phyloP scores from a whole-genome alignment of 768 basidiomycete genomes.

The Tricholoma saponaceum region DNA sequence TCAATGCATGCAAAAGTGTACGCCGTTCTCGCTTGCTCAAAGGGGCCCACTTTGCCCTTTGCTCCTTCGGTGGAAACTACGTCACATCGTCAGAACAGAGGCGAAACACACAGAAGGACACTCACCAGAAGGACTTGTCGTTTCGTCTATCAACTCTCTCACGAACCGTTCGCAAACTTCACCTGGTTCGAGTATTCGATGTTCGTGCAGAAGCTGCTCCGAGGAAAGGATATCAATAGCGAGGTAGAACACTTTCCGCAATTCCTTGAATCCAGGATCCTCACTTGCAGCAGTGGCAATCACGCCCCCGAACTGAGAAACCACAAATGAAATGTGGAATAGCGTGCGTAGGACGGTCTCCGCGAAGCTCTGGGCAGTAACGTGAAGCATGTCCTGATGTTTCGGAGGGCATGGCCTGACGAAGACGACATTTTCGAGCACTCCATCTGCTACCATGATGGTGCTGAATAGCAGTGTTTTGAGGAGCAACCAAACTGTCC shows the following conservation, averaged over 20 bases:
- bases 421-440: constrained; percentile 53
- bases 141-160: constrained; percentile 13
- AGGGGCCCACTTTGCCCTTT: not conserved
- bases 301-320: constrained; percentile 77
- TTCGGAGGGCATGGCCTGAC: constrained; percentile 34
- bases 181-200: constrained; percentile 23
- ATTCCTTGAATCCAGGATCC: constrained; percentile 59
- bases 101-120: not conserved
- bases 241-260: constrained; percentile 72
- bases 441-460: constrained; percentile 64
- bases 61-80: constrained; percentile 1
- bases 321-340: constrained; percentile 68
- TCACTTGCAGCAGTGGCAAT: constrained; percentile 38
- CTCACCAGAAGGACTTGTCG: constrained; percentile 10
- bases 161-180: constrained; percentile 27
- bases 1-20: constrained; percentile 74
- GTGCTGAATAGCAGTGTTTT: constrained; percentile 75
- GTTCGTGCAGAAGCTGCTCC: constrained; percentile 22
- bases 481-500: constrained; percentile 60
- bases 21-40: constrained; percentile 42
- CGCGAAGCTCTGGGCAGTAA: constrained; percentile 37
- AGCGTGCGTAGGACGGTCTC: constrained; percentile 52
- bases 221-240: constrained; percentile 67
- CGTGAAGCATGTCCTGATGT: constrained; percentile 1
- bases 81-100: not conserved